These are phyloP conservation scores for Citrus sinensis DNA, from an alignment of 345 rosid species.

Conservation along the genomic window DNA sequence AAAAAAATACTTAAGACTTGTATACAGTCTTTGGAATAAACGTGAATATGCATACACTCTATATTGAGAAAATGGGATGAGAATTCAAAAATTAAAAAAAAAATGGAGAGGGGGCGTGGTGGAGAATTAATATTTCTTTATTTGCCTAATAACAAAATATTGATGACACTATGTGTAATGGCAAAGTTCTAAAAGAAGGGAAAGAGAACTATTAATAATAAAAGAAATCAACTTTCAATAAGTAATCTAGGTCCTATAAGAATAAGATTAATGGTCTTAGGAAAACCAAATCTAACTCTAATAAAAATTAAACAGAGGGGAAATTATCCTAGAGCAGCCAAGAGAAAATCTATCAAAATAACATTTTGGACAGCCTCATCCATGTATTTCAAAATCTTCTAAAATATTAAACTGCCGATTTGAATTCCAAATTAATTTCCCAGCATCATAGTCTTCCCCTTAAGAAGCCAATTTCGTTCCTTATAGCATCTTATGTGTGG, in stretches of 20 bases:
- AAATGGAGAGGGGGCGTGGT: not conserved
- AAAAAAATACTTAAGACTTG: not conserved
- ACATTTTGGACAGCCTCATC: not conserved
- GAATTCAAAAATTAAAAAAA: not conserved
- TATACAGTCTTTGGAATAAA: not conserved
- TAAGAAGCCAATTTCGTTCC: not conserved
- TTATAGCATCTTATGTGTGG: not conserved
- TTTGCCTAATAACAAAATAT: not conserved
- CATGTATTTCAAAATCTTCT: not conserved
- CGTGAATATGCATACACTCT: not conserved
- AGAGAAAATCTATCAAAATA: not conserved
- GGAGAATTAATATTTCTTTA: not conserved
- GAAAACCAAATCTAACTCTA: not conserved
- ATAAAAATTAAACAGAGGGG: too few species aligned
- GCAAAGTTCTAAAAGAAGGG: not conserved
- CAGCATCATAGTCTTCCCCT: not conserved
- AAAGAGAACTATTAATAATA: not conserved
- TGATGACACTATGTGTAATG: too few species aligned
- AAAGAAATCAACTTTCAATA: not conserved
- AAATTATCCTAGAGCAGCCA: not conserved
- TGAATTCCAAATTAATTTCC: not conserved
- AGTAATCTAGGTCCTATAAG: not conserved
- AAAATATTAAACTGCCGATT: not conserved
- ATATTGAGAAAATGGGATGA: not conserved
- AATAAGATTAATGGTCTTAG: not conserved